Evolutionary conservation across 2,329 filamentous ascomycete species (phyloP).

Genomic region (Venturia asperata): DNA sequence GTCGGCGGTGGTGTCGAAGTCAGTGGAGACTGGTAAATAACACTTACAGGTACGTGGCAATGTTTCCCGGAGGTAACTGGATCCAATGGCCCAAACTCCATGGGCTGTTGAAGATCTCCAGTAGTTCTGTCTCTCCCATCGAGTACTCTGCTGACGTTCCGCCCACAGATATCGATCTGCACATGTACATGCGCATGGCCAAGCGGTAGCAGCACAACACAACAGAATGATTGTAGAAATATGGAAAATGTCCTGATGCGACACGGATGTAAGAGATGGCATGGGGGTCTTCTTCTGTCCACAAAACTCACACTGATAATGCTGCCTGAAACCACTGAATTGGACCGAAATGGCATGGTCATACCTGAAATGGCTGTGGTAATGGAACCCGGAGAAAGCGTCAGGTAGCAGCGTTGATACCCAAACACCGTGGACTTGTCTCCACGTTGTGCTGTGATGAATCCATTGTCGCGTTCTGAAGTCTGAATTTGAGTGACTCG

Average conservation of each 20-base stretch:
- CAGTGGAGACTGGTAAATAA: not conserved
- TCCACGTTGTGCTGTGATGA: not conserved
- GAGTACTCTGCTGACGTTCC: not conserved
- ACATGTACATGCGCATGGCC: not conserved
- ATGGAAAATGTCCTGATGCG: slow-evolving; percentile 7
- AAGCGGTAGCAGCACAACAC: not conserved
- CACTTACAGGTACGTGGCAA: not conserved
- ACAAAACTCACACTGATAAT: not conserved
- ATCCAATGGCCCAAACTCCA: no score
- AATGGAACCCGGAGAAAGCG: not conserved
- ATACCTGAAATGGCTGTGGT: not conserved
- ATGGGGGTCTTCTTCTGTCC: not conserved
- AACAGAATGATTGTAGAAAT: not conserved
- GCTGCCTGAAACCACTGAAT: not conserved
- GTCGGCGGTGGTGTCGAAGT: slow-evolving; percentile 4
- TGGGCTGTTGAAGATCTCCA: no score
- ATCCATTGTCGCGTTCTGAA: not conserved
- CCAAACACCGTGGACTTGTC: not conserved
- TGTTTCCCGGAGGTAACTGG: not conserved
- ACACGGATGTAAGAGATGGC: slow-evolving; percentile 3
- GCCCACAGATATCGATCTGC: not conserved
- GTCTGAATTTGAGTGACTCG: not conserved
- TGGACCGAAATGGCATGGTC: not conserved
- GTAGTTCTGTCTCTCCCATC: not conserved
- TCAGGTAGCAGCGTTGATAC: slow-evolving; percentile 5